Evolutionary conservation across 495 filamentous ascomycete genomes (phyloP).

Genomic region (Darksidea phi): DNA sequence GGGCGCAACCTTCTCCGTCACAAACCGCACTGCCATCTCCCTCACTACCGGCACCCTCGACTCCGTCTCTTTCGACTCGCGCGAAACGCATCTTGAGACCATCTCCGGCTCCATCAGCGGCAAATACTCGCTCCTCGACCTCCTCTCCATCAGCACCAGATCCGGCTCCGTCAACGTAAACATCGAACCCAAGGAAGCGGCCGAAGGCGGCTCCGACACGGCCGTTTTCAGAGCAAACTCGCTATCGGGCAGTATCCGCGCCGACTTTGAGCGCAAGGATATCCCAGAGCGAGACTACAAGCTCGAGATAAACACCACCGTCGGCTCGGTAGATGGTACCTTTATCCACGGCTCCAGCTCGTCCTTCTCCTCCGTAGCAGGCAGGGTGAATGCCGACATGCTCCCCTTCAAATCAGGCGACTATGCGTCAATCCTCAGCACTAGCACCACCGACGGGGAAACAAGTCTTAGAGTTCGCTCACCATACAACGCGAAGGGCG

Average conservation of each 20-base stretch:
- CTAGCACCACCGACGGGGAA: slow-evolving; percentile 28
- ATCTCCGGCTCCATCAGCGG: slow-evolving; percentile 37
- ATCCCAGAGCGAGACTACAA: slow-evolving; percentile 41
- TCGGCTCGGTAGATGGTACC: slow-evolving; percentile 34
- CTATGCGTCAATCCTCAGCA: slow-evolving; percentile 28
- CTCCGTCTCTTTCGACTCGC: slow-evolving; percentile 25
- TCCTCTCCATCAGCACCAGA: slow-evolving; percentile 36
- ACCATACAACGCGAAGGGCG: slow-evolving; percentile 22
- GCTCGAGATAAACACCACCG: slow-evolving; percentile 24
- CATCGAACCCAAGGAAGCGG: slow-evolving; percentile 33
- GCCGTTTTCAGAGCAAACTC: slow-evolving; percentile 35
- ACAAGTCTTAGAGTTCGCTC: slow-evolving; percentile 27
- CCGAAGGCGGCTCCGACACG: slow-evolving; percentile 16
- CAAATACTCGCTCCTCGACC: slow-evolving; percentile 36
- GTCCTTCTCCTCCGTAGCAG: slow-evolving; percentile 25
- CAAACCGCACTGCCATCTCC: slow-evolving; percentile 25
- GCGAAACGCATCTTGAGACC: slow-evolving; percentile 36
- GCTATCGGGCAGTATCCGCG: slow-evolving; percentile 34
- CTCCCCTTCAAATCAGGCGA: slow-evolving; percentile 30
- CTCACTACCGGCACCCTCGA: slow-evolving; percentile 26
- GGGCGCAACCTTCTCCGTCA: slow-evolving; percentile 20
- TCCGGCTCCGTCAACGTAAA: slow-evolving; percentile 38
- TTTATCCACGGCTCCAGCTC: slow-evolving; percentile 40
- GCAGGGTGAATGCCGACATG: slow-evolving; percentile 35
- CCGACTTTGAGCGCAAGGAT: slow-evolving; percentile 26